These are phyloP conservation scores for Scalesia atractyloides DNA, from an alignment of 129 eudicot species.

Conservation along the genomic window DNA sequence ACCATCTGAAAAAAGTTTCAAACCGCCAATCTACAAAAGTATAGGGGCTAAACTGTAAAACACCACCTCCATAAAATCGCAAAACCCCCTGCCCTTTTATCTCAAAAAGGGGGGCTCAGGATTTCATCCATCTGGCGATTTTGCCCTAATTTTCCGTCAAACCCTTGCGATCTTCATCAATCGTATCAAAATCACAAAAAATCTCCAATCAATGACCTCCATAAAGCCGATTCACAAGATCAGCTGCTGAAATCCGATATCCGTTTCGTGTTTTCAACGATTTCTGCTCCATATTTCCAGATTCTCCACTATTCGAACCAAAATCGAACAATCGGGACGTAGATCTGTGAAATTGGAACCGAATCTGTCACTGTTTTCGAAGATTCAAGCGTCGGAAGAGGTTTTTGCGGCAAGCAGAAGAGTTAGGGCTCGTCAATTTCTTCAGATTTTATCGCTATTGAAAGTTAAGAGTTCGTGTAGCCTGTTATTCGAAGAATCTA, in stretches of 20 bases:
- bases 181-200: slow-evolving; percentile 10
- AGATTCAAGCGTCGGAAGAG: slow-evolving; percentile 38
- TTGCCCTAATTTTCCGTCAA: slow-evolving; percentile 34
- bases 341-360: slow-evolving; percentile 31
- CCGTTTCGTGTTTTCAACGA: slow-evolving; percentile 16
- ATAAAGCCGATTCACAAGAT: slow-evolving; percentile 5
- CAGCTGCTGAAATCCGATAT: not conserved
- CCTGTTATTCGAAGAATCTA: not conserved
- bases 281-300: not conserved
- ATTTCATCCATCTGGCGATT: slow-evolving; percentile 16
- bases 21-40: slow-evolving; percentile 9
- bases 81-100: slow-evolving; percentile 6
- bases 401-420: slow-evolving; percentile 24
- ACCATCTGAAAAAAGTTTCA: not conserved
- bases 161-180: not conserved
- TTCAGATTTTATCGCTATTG: slow-evolving; percentile 13
- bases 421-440: not conserved
- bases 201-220: slow-evolving; percentile 14
- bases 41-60: slow-evolving; percentile 14
- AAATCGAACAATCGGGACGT: not conserved
- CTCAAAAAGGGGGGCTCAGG: not conserved
- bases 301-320: not conserved
- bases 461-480: slow-evolving; percentile 10
- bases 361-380: slow-evolving; percentile 14
- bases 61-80: not conserved